Evolutionary conservation across 176 grass and related monocot species (phyloP).

Genomic region (Guadua angustifolia): DNA sequence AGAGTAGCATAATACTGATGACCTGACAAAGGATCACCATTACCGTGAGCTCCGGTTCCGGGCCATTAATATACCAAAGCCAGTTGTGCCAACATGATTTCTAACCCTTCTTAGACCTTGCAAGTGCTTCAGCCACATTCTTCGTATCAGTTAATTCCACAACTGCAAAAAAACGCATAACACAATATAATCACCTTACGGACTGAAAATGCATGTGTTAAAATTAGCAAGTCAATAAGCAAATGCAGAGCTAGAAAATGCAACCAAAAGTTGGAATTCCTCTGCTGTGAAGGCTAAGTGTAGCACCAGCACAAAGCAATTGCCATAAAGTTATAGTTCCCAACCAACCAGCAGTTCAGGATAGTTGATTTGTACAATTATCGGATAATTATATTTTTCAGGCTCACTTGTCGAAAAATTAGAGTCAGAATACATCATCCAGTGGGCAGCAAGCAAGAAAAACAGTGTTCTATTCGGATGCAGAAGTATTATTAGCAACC

Average conservation of each 20-base stretch:
- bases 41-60: constrained; percentile 73
- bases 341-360: constrained; percentile 27
- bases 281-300: not conserved
- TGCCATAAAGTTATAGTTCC: not conserved
- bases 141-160: constrained; percentile 75
- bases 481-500: constrained; percentile 5
- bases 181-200: constrained; percentile 14
- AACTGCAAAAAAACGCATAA: constrained; percentile 60
- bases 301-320: constrained; percentile 23
- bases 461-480: not conserved
- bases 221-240: not conserved
- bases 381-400: not conserved
- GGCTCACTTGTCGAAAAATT: not conserved
- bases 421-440: constrained; percentile 15
- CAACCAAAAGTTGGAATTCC: constrained; percentile 23
- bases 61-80: constrained; percentile 87
- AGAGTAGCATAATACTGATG: not conserved
- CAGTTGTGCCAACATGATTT: constrained; percentile 69
- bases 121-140: constrained; percentile 87
- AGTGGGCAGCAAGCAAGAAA: constrained; percentile 1
- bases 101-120: constrained; percentile 80
- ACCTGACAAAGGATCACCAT: not conserved
- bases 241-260: constrained; percentile 30
- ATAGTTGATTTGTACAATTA: not conserved
- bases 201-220: not conserved